Base-by-base conservation (phyloP, 2,329 filamentous ascomycete genomes). In the Trichoderma arundinaceum region DNA sequence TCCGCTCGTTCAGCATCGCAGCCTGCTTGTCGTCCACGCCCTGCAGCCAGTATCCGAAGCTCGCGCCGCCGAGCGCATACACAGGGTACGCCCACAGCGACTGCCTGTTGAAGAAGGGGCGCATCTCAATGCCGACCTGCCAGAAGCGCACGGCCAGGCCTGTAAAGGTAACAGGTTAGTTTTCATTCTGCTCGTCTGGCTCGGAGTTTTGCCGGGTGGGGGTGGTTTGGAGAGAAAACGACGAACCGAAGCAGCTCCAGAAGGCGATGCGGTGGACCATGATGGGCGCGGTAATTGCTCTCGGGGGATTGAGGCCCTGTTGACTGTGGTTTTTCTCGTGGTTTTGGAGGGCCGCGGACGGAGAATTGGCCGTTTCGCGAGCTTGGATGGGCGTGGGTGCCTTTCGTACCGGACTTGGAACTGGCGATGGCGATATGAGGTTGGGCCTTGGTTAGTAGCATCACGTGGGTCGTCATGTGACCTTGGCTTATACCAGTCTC, bases 71-170 rank as follows among this genome's bases (percentile, higher is more conserved):
- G 72, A 86, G 86, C 66, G 89, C 94, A 80, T 95, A 99, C 72
- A 94, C 81, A 64, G 95, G 95, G 83, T 97, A 99, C 59, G 88
- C 92, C 91, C 92, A 96, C 74, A 97, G 87, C 64, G 90, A 91
- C 77, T 90, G 85, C 75, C 85, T 88, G 81, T 90, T 89, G 86
- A 98, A 92, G 79, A 97, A 90, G 60, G 94, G 95, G 69, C 94
- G 92, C 93, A 96, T 97, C 83, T 99, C 93, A 78, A 99, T 95
- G 76, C 94, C 95, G 78, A 99, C 90, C 81, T 98, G 95, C 92
- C 94, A 97, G 80, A 95, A 87, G 74, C 94, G 92, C 76, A 94
- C 90, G 76, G 91, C 93, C 74, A 97, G 82, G 84, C 95, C 95
- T 99, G 4, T n/a, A 6, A 9, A 41, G 1, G 17, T 15, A 49